These are phyloP conservation scores for Moniliophthora roreri DNA, from an alignment of 1,284 basidiomycete species.

Conservation along the genomic window DNA sequence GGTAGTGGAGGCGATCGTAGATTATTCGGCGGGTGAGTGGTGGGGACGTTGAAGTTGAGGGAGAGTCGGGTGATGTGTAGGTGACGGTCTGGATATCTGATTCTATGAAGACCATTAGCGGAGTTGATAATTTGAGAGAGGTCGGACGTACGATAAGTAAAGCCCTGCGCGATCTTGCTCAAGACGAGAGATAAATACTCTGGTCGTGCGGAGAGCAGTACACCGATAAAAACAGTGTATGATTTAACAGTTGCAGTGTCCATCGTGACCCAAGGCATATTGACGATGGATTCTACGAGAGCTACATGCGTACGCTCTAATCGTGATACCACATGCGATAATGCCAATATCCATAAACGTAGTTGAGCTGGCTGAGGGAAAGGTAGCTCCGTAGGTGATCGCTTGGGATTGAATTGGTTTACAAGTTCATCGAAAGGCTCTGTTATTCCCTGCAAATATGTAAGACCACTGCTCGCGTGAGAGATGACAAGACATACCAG, in stretches of 20 bases:
- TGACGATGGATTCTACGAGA: conserved; percentile 87
- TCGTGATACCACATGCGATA: conserved; percentile 80
- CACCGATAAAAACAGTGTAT: conserved; percentile 87
- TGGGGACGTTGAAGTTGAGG: conserved; percentile 32
- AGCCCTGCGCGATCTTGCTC: conserved; percentile 77
- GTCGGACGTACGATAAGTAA: conserved; percentile 80
- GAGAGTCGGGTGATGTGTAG: conserved; percentile 61
- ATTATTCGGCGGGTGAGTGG: conserved; percentile 81
- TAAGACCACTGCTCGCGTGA: conserved; percentile 12
- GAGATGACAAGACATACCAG: conserved; percentile 43
- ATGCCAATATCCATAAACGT: conserved; percentile 70
- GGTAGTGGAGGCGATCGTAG: conserved; percentile 85
- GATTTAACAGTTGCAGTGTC: conserved; percentile 82
- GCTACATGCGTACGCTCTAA: conserved; percentile 79
- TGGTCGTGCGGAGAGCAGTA: conserved; percentile 90
- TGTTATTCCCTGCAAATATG: conserved; percentile 52
- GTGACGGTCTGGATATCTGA: conserved; percentile 65
- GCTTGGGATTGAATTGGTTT: conserved; percentile 65
- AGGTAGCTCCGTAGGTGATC: conserved; percentile 28
- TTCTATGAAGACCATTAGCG: conserved; percentile 43
- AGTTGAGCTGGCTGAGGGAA: conserved; percentile 56
- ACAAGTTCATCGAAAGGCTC: conserved; percentile 73
- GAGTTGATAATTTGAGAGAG: conserved; percentile 8
- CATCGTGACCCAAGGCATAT: conserved; percentile 89
- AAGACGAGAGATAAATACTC: conserved; percentile 90